These are phyloP conservation scores for Coniosporium apollinis DNA, from an alignment of 495 filamentous ascomycete genomes.

Conservation along the genomic window DNA sequence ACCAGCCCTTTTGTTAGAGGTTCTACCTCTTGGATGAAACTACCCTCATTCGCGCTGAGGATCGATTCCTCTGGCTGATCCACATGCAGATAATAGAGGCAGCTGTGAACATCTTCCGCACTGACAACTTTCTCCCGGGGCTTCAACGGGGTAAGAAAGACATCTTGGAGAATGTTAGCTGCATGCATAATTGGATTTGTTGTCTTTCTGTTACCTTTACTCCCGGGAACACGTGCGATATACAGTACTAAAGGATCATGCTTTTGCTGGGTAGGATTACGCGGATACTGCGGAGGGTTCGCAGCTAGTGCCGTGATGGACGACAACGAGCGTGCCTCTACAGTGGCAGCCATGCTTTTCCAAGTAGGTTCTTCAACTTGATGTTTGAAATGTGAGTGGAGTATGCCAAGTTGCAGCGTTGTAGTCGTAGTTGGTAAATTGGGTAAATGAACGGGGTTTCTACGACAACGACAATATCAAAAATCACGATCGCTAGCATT, in stretches of 20 bases:
- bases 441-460: no score
- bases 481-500: no score
- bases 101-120: constrained; percentile 69
- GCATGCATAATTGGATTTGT: neutral
- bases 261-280: constrained; percentile 46
- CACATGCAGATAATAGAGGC: constrained; percentile 81
- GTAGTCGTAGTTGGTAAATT: no score
- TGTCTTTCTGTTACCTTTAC: constrained; percentile 43
- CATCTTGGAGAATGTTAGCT: constrained; percentile 36
- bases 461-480: no score
- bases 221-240: constrained; percentile 83
- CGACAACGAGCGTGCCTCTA: constrained; percentile 73
- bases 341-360: constrained; percentile 30
- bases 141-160: constrained; percentile 85
- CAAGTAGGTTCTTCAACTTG: no score
- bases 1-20: constrained; percentile 11
- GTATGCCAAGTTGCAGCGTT: no score
- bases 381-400: no score
- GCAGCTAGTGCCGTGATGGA: constrained; percentile 62
- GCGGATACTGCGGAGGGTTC: constrained; percentile 71
- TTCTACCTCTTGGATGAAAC: neutral
- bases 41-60: constrained; percentile 2
- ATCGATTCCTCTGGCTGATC: constrained; percentile 38
- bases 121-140: constrained; percentile 77
- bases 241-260: constrained; percentile 63